Conservation (phyloP, 2,329 filamentous ascomycete species). For the Scytalidium sp. region DNA sequence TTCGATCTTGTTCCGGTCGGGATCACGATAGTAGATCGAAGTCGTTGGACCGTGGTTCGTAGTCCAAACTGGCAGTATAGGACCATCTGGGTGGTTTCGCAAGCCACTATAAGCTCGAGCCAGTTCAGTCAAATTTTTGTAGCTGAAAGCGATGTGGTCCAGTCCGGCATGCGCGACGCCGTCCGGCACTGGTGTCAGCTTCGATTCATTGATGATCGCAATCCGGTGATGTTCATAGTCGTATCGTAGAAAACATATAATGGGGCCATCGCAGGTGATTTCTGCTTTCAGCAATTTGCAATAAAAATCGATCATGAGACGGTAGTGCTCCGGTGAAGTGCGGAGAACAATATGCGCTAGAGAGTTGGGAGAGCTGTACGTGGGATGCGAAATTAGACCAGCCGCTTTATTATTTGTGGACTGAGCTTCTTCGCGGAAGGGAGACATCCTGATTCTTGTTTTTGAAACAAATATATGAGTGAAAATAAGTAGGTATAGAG, state of each 20-base stretch:
- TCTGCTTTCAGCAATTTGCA: slow-evolving; percentile 32
- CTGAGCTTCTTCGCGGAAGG: too few relatives aligned
- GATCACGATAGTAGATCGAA: slow-evolving; percentile 46
- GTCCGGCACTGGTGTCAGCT: slow-evolving; percentile 14
- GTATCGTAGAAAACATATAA: slow-evolving; percentile 38
- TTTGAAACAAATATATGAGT: too few relatives aligned
- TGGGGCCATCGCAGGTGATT: slow-evolving; percentile 21
- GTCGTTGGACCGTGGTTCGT: slow-evolving; percentile 46
- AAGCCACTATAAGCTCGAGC: slow-evolving; percentile 34
- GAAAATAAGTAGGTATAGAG: too few relatives aligned
- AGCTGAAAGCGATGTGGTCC: slow-evolving; percentile 41
- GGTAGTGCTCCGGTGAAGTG: slow-evolving; percentile 18
- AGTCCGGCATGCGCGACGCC: slow-evolving; percentile 33
- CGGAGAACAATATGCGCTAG: slow-evolving; percentile 26
- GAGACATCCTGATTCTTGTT: too few relatives aligned
- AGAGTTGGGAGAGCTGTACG: background rate
- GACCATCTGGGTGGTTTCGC: slow-evolving; percentile 30
- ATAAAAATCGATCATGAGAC: slow-evolving; percentile 33
- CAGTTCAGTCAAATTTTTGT: slow-evolving; percentile 32
- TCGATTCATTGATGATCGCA: slow-evolving; percentile 29
- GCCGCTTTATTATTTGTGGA: too few relatives aligned
- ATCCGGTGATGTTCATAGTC: slow-evolving; percentile 47
- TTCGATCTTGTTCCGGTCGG: slow-evolving; percentile 46
- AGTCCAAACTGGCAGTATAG: slow-evolving; percentile 38
- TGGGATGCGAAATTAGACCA: too few relatives aligned